A percentile compares a stretch with the other conserved stretches of the same genome.
Evolutionary conservation across 352 stramenopile genomes (phyloP).

Genomic region (Aphanomyces cochlioides): DNA sequence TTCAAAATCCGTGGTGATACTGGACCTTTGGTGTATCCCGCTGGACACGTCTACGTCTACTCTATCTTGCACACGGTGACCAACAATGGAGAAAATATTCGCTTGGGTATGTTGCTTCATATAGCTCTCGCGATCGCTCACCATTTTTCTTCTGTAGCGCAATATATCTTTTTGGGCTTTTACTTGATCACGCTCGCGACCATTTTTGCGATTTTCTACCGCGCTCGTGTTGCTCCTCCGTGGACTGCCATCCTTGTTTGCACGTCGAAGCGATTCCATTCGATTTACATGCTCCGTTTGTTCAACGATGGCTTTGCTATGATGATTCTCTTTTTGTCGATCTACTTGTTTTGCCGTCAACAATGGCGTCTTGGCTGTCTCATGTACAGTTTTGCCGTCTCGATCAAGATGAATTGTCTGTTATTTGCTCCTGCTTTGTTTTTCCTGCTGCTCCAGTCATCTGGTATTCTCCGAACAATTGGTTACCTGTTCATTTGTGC

Average conservation of each 20-base stretch:
- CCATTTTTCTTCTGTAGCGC: conserved; percentile 42
- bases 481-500: conserved; percentile 90
- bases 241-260: conserved; percentile 90
- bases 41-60: conserved; percentile 97
- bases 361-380: conserved; percentile 87
- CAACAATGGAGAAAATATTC: conserved; percentile 74
- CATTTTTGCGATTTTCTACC: conserved; percentile 88
- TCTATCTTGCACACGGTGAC: conserved; percentile 91
- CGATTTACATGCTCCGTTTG: conserved; percentile 97
- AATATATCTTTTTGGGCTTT: conserved; percentile 93
- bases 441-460: conserved; percentile 92
- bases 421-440: conserved; percentile 96
- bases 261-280: conserved; percentile 95
- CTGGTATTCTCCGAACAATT: conserved; percentile 68
- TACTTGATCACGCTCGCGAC: conserved; percentile 91
- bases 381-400: conserved; percentile 95
- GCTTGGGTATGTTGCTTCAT: conserved; percentile 37
- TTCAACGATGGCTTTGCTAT: conserved; percentile 99
- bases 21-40: conserved; percentile 97
- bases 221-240: conserved; percentile 62
- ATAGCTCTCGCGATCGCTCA: too few relatives aligned
- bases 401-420: conserved; percentile 99
- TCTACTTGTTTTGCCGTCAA: conserved; percentile 83
- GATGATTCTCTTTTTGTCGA: conserved; percentile 92
- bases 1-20: conserved; percentile 93